These are phyloP conservation scores for Nothopassalora personata DNA, from an alignment of 2,329 filamentous ascomycete genomes.

Conservation along the genomic window DNA sequence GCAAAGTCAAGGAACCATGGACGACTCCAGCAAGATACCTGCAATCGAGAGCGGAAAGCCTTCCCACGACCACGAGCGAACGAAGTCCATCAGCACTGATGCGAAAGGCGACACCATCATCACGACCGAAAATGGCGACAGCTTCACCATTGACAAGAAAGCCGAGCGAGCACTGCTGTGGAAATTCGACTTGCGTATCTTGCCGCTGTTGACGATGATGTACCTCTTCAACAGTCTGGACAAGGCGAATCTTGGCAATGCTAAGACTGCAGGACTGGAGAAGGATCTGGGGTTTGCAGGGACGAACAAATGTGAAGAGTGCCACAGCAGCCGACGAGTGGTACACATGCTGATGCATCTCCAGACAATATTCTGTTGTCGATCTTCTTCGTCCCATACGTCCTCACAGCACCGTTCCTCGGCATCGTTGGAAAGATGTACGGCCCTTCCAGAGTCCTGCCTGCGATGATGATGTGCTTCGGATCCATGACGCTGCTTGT, in stretches of 20 bases:
- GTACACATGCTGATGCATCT: conserved; percentile 28
- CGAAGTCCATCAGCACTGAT: conserved; percentile 15
- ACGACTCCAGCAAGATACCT: conserved; percentile 6
- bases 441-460: conserved; percentile 57
- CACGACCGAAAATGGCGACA: conserved; percentile 23
- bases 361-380: conserved; percentile 59
- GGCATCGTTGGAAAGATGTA: conserved; percentile 64
- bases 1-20: not conserved
- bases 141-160: conserved; percentile 38
- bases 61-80: conserved; percentile 7
- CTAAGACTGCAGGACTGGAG: conserved; percentile 42
- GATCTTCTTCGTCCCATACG: conserved; percentile 72
- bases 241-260: conserved; percentile 42
- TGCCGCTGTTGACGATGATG: conserved; percentile 57
- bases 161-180: conserved; percentile 48
- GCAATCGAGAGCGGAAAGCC: conserved; percentile 6
- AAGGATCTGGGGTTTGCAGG: conserved; percentile 54
- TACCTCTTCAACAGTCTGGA: conserved; percentile 54
- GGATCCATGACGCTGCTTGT: conserved; percentile 59
- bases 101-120: conserved; percentile 19
- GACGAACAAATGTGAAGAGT: conserved; percentile 42
- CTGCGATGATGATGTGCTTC: conserved; percentile 56
- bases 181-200: conserved; percentile 51
- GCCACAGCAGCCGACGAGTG: not conserved
- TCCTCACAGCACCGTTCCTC: conserved; percentile 62